Base-by-base conservation (phyloP, 176 grass and related monocot genomes). In the Tuctoria greenei region DNA sequence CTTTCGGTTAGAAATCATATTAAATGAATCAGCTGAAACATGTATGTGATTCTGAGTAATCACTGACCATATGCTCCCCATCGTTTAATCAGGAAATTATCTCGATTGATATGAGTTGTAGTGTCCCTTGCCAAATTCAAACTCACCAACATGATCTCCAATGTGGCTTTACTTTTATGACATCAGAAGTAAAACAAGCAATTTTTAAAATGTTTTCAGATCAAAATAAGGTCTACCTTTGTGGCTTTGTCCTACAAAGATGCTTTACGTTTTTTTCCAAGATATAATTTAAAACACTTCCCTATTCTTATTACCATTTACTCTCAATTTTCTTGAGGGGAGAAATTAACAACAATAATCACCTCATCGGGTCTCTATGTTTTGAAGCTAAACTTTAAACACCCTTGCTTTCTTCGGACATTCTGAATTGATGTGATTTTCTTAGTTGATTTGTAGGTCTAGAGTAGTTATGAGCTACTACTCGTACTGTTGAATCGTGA, bases 341-440 rank as follows among this genome's bases (percentile, higher is more conserved):
- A 80, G 13, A 31, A 61, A 55, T 49, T 14, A 23, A 72, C 31
- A 38, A 31, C 23, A 39, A 15, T 21, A 41, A 18, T 1, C 16
- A 40, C 21, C 10, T 49, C 27, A 3, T 42, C 4, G 54, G 26
- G 14, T 13, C 45, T 68, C 52, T 54, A 25, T 43, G 27, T 26
- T 78, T 16, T 47, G 45, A 47, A 16, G 45, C 71, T 20, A 62
- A 39, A 36, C 21, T 73, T 66, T 52, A 16, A 75, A 75, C 47
- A 60, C 9, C 17, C 5, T 51, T 63, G 25, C 36, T 7, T 74
- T 26, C 64, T 74, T 11, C 51, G 37, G 58, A 59, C 38, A 67
- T 74, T 8, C 41, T 45, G 58, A 66, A 41, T 74, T 59, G 14
- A 51, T 50, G 21, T 7, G 49, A 64, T 36, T 76, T 47, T 45